Conservation (phyloP, 1,284 basidiomycete genomes). For the Lentinus polychrous region DNA sequence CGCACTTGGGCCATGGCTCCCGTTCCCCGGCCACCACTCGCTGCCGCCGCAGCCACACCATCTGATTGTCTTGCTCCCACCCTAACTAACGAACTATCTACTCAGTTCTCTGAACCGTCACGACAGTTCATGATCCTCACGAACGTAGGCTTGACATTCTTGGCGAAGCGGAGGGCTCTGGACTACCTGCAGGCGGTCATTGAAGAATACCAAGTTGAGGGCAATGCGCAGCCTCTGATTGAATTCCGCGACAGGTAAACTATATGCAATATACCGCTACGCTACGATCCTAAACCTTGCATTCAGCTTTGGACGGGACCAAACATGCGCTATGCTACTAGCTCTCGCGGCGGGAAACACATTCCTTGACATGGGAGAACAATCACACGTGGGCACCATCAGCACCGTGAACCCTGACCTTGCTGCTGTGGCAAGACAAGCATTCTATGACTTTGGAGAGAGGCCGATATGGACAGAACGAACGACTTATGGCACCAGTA, state of each 20-base stretch:
- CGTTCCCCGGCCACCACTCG: constrained; percentile 33
- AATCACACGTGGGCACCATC: constrained; percentile 40
- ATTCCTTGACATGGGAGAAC: constrained; percentile 52
- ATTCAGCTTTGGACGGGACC: constrained; percentile 76
- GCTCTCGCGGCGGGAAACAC: constrained; percentile 73
- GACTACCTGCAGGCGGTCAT: constrained; percentile 75
- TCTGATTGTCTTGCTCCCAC: constrained; percentile 41
- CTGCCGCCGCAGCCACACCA: constrained; percentile 24
- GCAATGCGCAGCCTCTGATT: constrained; percentile 61
- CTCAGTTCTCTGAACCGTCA: constrained; percentile 68
- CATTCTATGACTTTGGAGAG: constrained; percentile 82
- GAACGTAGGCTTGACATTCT: constrained; percentile 76
- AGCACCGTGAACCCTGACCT: constrained; percentile 53
- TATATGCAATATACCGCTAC: neutral
- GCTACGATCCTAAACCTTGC: constrained; percentile 4
- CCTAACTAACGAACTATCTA: constrained; percentile 73
- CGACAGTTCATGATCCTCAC: constrained; percentile 83
- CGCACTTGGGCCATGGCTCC: constrained; percentile 78
- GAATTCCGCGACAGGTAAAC: constrained; percentile 67
- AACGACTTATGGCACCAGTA: constrained; percentile 61
- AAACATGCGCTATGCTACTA: constrained; percentile 89
- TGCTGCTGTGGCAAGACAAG: constrained; percentile 64
- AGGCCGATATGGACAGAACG: constrained; percentile 74
- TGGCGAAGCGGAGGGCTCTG: constrained; percentile 78
- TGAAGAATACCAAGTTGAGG: constrained; percentile 64